Percentiles rank a stretch among this genome's conserved stretches.
Conservation (phyloP, 108 stramenopile species). For the Fistulifera pelliculosa region DNA sequence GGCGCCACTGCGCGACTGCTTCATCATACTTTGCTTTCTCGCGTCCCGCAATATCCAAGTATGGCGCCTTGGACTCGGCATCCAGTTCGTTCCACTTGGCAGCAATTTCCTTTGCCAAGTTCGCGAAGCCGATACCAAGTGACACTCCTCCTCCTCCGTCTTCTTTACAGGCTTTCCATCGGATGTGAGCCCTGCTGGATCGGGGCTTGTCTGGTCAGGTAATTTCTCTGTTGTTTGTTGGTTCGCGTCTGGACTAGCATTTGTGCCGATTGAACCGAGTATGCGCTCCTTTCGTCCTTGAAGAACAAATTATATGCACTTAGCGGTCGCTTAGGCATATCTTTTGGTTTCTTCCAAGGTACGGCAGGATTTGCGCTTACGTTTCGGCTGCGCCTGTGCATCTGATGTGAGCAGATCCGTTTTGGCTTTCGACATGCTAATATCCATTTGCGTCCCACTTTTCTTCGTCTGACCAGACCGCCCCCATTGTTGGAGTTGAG, state of each 20-base stretch:
- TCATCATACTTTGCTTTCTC: conserved; percentile 30
- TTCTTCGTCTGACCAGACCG: too few species aligned
- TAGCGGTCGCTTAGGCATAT: conserved; percentile 39
- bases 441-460: too few species aligned
- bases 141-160: neutral
- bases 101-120: conserved; percentile 50
- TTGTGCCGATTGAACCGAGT: neutral
- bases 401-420: too few species aligned
- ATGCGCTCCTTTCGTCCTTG: conserved; percentile 24
- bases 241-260: neutral
- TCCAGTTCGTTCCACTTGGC: conserved; percentile 48
- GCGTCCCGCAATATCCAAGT: conserved; percentile 20
- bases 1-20: conserved; percentile 36
- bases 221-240: neutral
- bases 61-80: conserved; percentile 29
- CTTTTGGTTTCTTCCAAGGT: conserved; percentile 48
- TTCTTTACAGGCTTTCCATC: neutral
- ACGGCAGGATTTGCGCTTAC: conserved; percentile 9
- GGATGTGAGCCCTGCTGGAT: neutral
- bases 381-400: conserved; percentile 1
- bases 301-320: conserved; percentile 53
- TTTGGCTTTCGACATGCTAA: too few species aligned
- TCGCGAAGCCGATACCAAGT: conserved; percentile 38
- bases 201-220: neutral
- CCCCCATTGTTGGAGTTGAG: too few species aligned